These are phyloP conservation scores for Yamadazyma pseudoaaseri DNA, from an alignment of 1,139 yeast genomes.

Conservation along the genomic window DNA sequence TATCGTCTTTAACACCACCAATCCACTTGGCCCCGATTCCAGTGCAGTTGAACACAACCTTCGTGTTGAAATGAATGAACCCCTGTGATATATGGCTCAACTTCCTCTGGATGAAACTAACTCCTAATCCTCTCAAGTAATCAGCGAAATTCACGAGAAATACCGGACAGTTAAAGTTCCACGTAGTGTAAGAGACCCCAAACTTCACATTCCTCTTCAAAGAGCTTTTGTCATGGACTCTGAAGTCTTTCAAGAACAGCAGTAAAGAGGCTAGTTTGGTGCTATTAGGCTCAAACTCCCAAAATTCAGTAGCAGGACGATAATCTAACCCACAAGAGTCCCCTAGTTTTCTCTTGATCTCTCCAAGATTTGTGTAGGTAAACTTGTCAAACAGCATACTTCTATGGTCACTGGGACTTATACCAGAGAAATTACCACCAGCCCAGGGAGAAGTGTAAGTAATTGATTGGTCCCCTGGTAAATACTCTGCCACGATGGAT, in stretches of 20 bases:
- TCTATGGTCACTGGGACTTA: slow-evolving; percentile 3
- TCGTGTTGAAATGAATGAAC: slow-evolving; percentile 22
- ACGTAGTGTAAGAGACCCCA: slow-evolving; percentile 56
- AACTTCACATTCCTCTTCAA: slow-evolving; percentile 32
- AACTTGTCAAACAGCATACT: slow-evolving; percentile 5
- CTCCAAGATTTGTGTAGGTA: slow-evolving; percentile 6
- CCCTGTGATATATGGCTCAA: slow-evolving; percentile 2
- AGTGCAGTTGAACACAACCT: slow-evolving; percentile 65
- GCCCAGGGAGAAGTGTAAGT: slow-evolving; percentile 26
- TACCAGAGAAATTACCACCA: slow-evolving; percentile 20
- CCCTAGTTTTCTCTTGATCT: slow-evolving; percentile 5
- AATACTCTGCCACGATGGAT: slow-evolving; percentile 18
- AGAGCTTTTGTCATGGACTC: neutral
- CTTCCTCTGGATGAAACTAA: slow-evolving; percentile 42
- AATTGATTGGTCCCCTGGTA: slow-evolving; percentile 23
- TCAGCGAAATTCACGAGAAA: slow-evolving; percentile 46
- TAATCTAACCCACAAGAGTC: slow-evolving; percentile 4
- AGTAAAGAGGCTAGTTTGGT: slow-evolving; percentile 2
- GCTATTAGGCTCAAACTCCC: slow-evolving; percentile 1
- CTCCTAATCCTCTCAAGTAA: slow-evolving; percentile 46
- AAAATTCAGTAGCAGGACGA: slow-evolving; percentile 4
- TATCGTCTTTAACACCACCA: slow-evolving; percentile 54
- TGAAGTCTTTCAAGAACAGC: slow-evolving; percentile 4
- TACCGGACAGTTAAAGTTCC: slow-evolving; percentile 67
- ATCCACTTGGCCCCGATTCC: slow-evolving; percentile 62